Conservation (phyloP, 2,329 filamentous ascomycete species). For the Pseudomassariella vexata region DNA sequence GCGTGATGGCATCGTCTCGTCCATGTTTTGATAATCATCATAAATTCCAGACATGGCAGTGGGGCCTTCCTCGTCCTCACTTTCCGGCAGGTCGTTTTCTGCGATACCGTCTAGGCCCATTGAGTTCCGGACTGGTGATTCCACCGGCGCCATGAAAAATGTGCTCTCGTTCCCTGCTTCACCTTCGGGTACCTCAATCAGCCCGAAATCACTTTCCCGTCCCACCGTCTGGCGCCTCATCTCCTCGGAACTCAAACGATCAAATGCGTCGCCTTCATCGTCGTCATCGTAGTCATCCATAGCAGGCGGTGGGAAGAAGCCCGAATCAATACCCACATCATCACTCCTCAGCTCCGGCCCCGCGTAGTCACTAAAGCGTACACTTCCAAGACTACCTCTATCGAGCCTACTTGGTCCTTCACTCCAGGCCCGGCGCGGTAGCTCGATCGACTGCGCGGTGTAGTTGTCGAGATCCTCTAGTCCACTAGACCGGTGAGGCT, state of each 20-base stretch:
- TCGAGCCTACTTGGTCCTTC: constrained; percentile 43
- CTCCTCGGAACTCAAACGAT: constrained; percentile 38
- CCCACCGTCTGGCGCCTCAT: constrained; percentile 32
- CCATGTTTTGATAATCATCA: constrained; percentile 15
- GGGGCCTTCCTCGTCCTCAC: constrained; percentile 19
- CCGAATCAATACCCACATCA: constrained; percentile 39
- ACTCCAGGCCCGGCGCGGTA: constrained; percentile 46
- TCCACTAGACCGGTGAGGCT: constrained; percentile 46
- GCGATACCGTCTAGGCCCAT: constrained; percentile 4
- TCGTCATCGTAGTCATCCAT: constrained; percentile 32
- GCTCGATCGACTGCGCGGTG: constrained; percentile 54
- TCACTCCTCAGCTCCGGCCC: constrained; percentile 30
- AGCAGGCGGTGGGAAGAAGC: constrained; percentile 44
- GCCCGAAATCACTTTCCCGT: constrained; percentile 44
- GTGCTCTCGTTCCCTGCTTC: constrained; percentile 44
- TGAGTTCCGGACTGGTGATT: constrained; percentile 10
- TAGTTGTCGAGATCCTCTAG: constrained; percentile 55
- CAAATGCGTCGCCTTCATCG: constrained; percentile 34
- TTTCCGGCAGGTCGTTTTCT: constrained; percentile 10
- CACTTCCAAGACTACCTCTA: constrained; percentile 41
- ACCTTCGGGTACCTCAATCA: constrained; percentile 40
- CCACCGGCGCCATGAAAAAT: constrained; percentile 36
- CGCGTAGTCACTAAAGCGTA: constrained; percentile 45
- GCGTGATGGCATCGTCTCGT: constrained; percentile 12
- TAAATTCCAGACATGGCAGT: constrained; percentile 5